phyloP scores from a whole-genome alignment of 352 stramenopile genomes.

The Phytophthora niederhauseri region DNA sequence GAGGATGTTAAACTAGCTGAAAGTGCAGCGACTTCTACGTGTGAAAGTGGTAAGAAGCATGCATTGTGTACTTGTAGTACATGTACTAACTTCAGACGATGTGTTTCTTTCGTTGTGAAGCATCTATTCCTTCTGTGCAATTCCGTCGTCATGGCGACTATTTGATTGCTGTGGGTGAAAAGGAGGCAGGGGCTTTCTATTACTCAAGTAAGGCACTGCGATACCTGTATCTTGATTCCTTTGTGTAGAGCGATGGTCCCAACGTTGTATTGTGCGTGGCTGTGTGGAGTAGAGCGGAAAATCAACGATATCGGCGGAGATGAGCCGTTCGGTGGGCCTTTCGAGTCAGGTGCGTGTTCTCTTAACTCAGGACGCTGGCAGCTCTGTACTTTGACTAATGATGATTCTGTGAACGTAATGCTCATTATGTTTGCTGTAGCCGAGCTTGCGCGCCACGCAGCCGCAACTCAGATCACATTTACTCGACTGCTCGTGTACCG shows the following conservation, averaged over 20 bases:
- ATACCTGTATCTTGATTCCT: background rate
- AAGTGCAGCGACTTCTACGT: conserved; percentile 34
- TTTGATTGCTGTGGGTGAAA: conserved; percentile 57
- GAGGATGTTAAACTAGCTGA: conserved; percentile 35
- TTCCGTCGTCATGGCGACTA: conserved; percentile 43
- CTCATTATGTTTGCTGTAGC: conserved; percentile 9
- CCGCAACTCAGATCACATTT: conserved; percentile 61
- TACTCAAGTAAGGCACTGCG: conserved; percentile 51
- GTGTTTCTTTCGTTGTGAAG: conserved; percentile 9
- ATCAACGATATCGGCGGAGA: conserved; percentile 60
- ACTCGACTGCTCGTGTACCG: conserved; percentile 76
- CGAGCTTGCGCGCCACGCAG: conserved; percentile 55
- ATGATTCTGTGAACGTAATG: background rate
- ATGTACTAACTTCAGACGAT: background rate
- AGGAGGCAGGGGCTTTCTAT: conserved; percentile 53
- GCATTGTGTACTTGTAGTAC: background rate
- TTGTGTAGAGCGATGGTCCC: background rate
- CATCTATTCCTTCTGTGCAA: conserved; percentile 38
- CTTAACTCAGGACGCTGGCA: background rate
- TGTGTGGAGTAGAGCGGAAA: conserved; percentile 44
- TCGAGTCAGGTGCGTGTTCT: conserved; percentile 40
- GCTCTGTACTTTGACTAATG: too few species aligned
- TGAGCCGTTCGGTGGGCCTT: conserved; percentile 70
- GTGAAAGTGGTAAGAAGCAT: conserved; percentile 32
- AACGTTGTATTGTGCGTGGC: background rate